Conservation (phyloP, 73 alveolate genomes). For the Diophrys sp. region DNA sequence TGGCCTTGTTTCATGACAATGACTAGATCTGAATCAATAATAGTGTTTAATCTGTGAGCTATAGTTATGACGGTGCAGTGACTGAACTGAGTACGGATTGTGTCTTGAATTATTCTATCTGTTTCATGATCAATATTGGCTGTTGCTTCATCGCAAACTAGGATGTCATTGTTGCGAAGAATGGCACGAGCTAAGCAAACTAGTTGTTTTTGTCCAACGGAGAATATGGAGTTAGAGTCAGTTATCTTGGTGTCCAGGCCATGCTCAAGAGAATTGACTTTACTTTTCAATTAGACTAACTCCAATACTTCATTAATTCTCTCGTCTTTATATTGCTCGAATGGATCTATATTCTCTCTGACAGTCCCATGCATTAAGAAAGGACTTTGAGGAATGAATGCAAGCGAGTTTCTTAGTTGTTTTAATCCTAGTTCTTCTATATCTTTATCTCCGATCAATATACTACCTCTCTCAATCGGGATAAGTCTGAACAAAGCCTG, state of each 20-base stretch:
- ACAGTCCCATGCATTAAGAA: conserved; percentile 65
- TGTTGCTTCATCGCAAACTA: conserved; percentile 64
- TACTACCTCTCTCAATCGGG: conserved; percentile 36
- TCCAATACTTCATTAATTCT: conserved; percentile 51
- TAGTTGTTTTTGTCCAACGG: conserved; percentile 80
- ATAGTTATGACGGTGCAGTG: conserved; percentile 73
- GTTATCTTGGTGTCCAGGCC: conserved; percentile 14
- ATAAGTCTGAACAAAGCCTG: conserved; percentile 76
- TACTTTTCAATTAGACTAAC: conserved; percentile 37
- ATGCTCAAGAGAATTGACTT: conserved; percentile 16
- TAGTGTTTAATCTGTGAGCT: conserved; percentile 58
- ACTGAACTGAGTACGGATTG: conserved; percentile 47
- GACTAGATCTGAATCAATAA: conserved; percentile 42
- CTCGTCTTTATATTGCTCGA: conserved; percentile 45
- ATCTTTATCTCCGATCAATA: conserved; percentile 53
- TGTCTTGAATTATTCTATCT: conserved; percentile 64
- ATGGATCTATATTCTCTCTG: conserved; percentile 81
- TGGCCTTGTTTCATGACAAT: conserved; percentile 44
- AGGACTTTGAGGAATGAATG: conserved; percentile 77
- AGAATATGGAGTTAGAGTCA: conserved; percentile 48
- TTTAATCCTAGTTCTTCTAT: conserved; percentile 60
- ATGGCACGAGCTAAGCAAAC: conserved; percentile 74
- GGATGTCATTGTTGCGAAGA: conserved; percentile 60
- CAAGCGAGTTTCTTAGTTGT: conserved; percentile 54
- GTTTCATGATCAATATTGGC: conserved; percentile 68